Conservation (phyloP, 176 grass and related monocot genomes). For the Oryza officinalis region DNA sequence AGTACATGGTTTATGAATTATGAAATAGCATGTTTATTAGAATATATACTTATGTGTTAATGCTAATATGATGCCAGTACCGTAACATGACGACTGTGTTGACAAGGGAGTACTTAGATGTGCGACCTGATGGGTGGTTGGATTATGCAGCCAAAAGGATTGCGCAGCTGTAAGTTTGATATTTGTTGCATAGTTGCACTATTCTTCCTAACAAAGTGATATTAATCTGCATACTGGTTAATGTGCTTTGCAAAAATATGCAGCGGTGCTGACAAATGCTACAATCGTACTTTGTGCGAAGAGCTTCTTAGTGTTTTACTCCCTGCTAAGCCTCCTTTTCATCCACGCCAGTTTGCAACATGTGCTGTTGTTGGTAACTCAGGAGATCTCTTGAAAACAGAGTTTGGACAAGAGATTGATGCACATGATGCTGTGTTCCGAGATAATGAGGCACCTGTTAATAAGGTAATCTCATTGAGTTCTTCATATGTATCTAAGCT, state of each 20-base stretch:
- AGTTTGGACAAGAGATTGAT: conserved; percentile 96
- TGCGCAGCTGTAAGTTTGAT: conserved; percentile 80
- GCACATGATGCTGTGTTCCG: conserved; percentile 93
- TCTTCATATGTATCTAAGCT: background rate
- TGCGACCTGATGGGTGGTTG: conserved; percentile 89
- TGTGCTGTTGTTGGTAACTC: conserved; percentile 99
- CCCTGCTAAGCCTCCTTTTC: conserved; percentile 92
- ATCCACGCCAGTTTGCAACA: conserved; percentile 78
- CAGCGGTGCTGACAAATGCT: conserved; percentile 91
- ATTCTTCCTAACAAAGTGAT: background rate
- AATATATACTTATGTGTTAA: conserved; percentile 27
- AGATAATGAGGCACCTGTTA: conserved; percentile 99
- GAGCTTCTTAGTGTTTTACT: conserved; percentile 85
- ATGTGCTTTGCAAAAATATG: conserved; percentile 25
- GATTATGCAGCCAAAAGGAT: conserved; percentile 95
- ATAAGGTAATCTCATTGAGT: conserved; percentile 57
- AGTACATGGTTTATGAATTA: conserved; percentile 32
- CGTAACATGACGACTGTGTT: conserved; percentile 95
- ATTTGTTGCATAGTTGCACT: conserved; percentile 7
- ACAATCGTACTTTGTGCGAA: conserved; percentile 89
- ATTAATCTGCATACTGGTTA: conserved; percentile 6
- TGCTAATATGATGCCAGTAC: conserved; percentile 57
- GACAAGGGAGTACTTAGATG: conserved; percentile 99
- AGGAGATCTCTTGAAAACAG: conserved; percentile 93
- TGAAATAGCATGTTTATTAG: conserved; percentile 20